Evolutionary conservation across 2,329 filamentous ascomycete genomes (phyloP), one percentile per base, ranked within the genome.

Genomic region (Apiospora saccharicola): DNA sequence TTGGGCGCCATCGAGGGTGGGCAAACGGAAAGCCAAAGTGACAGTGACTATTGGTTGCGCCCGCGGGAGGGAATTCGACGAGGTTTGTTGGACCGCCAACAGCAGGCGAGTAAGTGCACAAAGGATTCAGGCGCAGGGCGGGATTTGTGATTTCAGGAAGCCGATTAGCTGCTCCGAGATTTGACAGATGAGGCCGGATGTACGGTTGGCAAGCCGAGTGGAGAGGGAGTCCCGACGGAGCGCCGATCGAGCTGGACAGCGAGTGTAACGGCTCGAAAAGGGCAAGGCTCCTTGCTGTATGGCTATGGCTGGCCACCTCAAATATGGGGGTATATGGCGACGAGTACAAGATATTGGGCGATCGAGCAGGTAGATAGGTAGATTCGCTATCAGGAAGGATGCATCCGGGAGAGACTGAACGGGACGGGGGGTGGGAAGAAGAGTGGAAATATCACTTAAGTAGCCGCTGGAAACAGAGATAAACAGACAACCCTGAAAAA

Each of bases 1-100:
- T 79, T 81, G 78, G 85, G 83, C 76, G 84, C 83, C 85, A 86
- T 86, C 71, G 46, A 64, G 30, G 53, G 30, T 4, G 30, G 30
- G 19, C 4, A 19, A 64, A 41, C 22, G 10, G 34, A 2, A 41
- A 12, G 19, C 8, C 47, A 49, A 12, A 24, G 47, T 22, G 49
- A 5, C n/a, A 41, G 37, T 41, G 37, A 41, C 10, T 49, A n/a
- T 24, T 49, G 10, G 2, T 37, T 61, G 30, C 12, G 53, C 26
- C 30, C 53, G 49, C 26, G 24, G 49, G 49, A 51, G 7, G 26
- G 14, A 57, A 26, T n/a, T 8, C 7, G 37, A 41, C 37, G 37
- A 41, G 37, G 37, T 8, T 41, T 41, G 37, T 8, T 41, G 8
- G 37, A 10, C 37, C 37, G 7, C 37, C 37, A 41, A 41, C 37